Evolutionary conservation across 2,329 filamentous ascomycete species (phyloP).

Genomic region (Emmonsia crescens): DNA sequence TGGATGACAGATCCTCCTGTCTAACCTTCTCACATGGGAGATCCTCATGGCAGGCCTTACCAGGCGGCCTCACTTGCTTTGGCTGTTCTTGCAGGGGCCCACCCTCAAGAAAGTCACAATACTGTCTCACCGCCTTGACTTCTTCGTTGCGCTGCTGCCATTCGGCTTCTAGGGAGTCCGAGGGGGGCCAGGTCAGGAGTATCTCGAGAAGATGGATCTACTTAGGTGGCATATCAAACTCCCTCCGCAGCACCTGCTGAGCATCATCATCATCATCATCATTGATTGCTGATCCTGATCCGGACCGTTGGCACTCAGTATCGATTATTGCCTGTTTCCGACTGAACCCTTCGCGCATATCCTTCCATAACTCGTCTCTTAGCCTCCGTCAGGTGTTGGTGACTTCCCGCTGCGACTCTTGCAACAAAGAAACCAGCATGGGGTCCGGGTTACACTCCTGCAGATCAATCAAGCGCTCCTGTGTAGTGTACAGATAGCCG

Average conservation of each 20-base stretch:
- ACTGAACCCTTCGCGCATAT: slow-evolving; percentile 10
- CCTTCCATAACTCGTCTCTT: slow-evolving; percentile 8
- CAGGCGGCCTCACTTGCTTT: too few relatives aligned
- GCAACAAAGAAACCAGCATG: slow-evolving; percentile 7
- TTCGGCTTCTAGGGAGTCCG: too few relatives aligned
- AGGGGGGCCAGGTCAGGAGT: slow-evolving; percentile 16
- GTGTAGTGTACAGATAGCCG: slow-evolving; percentile 7
- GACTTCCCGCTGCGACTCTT: slow-evolving; percentile 11
- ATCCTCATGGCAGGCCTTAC: too few relatives aligned
- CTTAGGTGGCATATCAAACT: slow-evolving; percentile 13
- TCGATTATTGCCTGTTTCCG: slow-evolving; percentile 14
- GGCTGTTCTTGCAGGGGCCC: slow-evolving; percentile 10
- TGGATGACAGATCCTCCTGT: too few relatives aligned
- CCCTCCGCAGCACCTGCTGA: slow-evolving; percentile 7
- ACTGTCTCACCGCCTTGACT: slow-evolving; percentile 13
- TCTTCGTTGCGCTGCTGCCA: slow-evolving; percentile 14
- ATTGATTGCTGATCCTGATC: slow-evolving; percentile 5
- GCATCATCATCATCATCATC: slow-evolving; percentile 7
- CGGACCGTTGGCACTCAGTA: slow-evolving; percentile 14
- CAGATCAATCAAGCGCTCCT: slow-evolving; percentile 7
- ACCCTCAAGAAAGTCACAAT: slow-evolving; percentile 16
- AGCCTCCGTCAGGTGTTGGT: slow-evolving; percentile 10
- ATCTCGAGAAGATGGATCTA: slow-evolving; percentile 17
- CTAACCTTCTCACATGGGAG: too few relatives aligned
- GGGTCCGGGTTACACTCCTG: too few relatives aligned